These are phyloP conservation scores for Poteriospumella lacustris DNA, from an alignment of 108 stramenopile species.

Conservation along the genomic window DNA sequence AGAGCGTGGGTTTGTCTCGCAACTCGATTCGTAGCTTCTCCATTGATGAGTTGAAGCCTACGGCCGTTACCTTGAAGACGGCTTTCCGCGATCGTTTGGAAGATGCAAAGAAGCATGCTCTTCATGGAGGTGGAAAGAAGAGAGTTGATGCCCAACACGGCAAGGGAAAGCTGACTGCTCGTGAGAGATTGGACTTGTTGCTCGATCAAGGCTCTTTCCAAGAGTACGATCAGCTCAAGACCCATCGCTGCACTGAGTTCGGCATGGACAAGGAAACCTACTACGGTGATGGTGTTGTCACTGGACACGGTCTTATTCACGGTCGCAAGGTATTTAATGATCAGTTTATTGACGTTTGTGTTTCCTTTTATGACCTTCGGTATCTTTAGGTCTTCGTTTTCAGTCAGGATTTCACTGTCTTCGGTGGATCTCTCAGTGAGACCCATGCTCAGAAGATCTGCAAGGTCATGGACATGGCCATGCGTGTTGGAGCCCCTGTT, in stretches of 20 bases:
- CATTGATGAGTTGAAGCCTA: no score
- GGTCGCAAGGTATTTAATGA: slow-evolving; percentile 1
- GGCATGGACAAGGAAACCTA: slow-evolving; percentile 75
- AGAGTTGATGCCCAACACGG: slow-evolving; percentile 68
- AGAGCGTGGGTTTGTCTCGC: no score
- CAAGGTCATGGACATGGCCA: slow-evolving; percentile 93
- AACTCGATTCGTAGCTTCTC: no score
- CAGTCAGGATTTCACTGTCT: slow-evolving; percentile 95
- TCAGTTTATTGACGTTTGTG: neutral
- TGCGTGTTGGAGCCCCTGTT: slow-evolving; percentile 73
- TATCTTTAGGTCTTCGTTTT: slow-evolving; percentile 68
- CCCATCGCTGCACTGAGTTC: slow-evolving; percentile 94
- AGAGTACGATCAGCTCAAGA: slow-evolving; percentile 87
- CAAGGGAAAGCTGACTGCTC: slow-evolving; percentile 91
- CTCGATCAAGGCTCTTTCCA: slow-evolving; percentile 82
- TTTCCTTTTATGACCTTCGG: slow-evolving; percentile 47
- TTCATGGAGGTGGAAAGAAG: slow-evolving; percentile 75
- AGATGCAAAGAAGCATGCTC: slow-evolving; percentile 54
- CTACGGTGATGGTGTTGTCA: slow-evolving; percentile 94
- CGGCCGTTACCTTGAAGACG: no score
- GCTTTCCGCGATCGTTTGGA: slow-evolving; percentile 67
- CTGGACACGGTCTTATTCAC: slow-evolving; percentile 49
- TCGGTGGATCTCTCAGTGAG: slow-evolving; percentile 87
- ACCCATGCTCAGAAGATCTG: slow-evolving; percentile 98
- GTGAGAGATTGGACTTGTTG: slow-evolving; percentile 82